A percentile compares a stretch with the other conserved stretches of the same genome.
These are phyloP conservation scores for Geosmithia morbida DNA, from an alignment of 2,329 filamentous ascomycete species.

Conservation along the genomic window DNA sequence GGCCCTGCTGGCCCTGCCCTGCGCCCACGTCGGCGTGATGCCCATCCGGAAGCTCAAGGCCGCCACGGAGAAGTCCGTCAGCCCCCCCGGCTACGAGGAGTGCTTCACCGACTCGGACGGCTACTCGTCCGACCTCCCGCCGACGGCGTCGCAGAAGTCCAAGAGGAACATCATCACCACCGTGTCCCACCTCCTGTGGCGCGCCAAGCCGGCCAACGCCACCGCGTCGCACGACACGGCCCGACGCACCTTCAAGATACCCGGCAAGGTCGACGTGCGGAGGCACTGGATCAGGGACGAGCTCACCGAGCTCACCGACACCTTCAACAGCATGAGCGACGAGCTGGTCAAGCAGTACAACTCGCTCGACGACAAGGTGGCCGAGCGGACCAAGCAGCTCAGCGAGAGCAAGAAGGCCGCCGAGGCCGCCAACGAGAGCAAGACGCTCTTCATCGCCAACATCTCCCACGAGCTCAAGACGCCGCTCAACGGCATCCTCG, in stretches of 20 bases:
- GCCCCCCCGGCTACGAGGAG: conserved; percentile 46
- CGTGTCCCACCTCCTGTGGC: conserved; percentile 20
- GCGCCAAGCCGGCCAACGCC: conserved; percentile 12
- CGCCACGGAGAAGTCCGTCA: conserved; percentile 61
- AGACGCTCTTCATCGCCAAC: conserved; percentile 94
- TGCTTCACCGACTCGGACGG: conserved; percentile 23
- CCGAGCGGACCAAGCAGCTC: conserved; percentile 67
- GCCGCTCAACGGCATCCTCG: conserved; percentile 86
- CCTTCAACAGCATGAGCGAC: conserved; percentile 90
- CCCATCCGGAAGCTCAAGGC: conserved; percentile 65
- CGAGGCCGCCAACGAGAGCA: conserved; percentile 91
- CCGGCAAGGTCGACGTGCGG: conserved; percentile 62
- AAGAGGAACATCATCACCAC: conserved; percentile 24
- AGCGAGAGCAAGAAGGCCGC: conserved; percentile 85
- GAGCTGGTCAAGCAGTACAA: conserved; percentile 80
- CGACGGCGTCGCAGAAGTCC: conserved; percentile 24
- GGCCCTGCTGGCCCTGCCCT: conserved; percentile 57
- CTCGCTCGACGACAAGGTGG: conserved; percentile 70
- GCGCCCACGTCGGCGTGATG: conserved; percentile 67
- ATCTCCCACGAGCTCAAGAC: conserved; percentile 84
- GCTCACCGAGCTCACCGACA: conserved; percentile 65
- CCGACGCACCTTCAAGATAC: conserved; percentile 63
- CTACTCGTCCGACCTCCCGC: conserved; percentile 13
- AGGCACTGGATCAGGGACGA: conserved; percentile 73
- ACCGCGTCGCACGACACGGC: conserved; percentile 14